These are phyloP conservation scores for Nigrograna mackinnonii DNA, from an alignment of 2,329 filamentous ascomycete genomes.

Conservation along the genomic window DNA sequence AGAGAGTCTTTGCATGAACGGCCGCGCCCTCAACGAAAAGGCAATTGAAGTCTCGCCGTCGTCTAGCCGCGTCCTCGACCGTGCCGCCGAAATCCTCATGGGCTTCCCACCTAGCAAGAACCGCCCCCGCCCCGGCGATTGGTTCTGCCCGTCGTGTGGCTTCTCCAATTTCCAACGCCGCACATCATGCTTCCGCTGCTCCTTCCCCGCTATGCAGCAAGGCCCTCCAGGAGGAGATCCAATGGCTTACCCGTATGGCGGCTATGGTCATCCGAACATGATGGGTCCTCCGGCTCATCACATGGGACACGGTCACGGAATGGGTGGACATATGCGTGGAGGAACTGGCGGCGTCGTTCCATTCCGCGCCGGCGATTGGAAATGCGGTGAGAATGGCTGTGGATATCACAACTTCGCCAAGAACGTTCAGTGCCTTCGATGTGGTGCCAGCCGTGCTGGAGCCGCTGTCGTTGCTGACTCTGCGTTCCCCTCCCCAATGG, in stretches of 20 bases:
- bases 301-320: conserved; percentile 62
- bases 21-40: conserved; percentile 96
- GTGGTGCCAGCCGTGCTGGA: conserved; percentile 90
- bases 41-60: conserved; percentile 98
- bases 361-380: conserved; percentile 98
- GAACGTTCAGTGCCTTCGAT: conserved; percentile 96
- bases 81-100: conserved; percentile 92
- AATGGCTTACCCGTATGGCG: conserved; percentile 63
- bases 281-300: conserved; percentile 64
- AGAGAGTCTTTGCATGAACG: conserved; percentile 98
- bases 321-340: conserved; percentile 64
- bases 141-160: conserved; percentile 97
- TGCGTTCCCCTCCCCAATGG: conserved; percentile 88
- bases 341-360: conserved; percentile 86
- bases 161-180: conserved; percentile 99
- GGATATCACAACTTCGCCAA: conserved; percentile 99
- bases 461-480: conserved; percentile 95
- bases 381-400: conserved; percentile 95
- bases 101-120: conserved; percentile 99
- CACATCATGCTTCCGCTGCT: conserved; percentile 98
- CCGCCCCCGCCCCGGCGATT: conserved; percentile 92
- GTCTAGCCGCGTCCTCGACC: conserved; percentile 93
- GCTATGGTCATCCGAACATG: conserved; percentile 64
- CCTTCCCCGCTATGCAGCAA: conserved; percentile 90
- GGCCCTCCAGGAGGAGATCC: conserved; percentile 73